These are phyloP conservation scores for Apiotrichum akiyoshidainum DNA, from an alignment of 1,284 basidiomycete species.

Conservation along the genomic window DNA sequence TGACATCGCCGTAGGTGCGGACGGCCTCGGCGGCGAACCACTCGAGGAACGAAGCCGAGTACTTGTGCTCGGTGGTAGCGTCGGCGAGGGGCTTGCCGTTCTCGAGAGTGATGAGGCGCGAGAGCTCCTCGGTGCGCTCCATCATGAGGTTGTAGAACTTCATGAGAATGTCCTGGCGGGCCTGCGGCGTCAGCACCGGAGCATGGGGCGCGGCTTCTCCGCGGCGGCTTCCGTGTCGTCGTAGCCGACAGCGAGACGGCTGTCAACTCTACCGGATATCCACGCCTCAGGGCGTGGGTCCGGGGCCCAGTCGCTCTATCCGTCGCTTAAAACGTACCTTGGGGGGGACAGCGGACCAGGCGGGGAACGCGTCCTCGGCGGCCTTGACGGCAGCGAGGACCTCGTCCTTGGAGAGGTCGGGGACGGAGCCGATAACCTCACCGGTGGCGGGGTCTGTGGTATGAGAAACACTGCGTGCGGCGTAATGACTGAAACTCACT, in stretches of 20 bases:
- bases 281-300: too few species aligned
- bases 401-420: constrained; percentile 76
- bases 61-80: constrained; percentile 72
- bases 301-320: not conserved
- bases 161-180: constrained; percentile 68
- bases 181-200: constrained; percentile 25
- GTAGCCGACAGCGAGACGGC: too few species aligned
- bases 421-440: constrained; percentile 70
- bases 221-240: too few species aligned
- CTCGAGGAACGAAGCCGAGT: constrained; percentile 79
- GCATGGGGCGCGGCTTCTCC: not conserved
- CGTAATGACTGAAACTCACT: constrained; percentile 55
- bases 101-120: constrained; percentile 77
- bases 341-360: constrained; percentile 70
- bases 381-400: constrained; percentile 73
- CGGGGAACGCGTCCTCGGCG: constrained; percentile 67
- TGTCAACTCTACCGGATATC: not conserved
- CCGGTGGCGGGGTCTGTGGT: constrained; percentile 72
- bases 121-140: constrained; percentile 75
- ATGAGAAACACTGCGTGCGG: not conserved
- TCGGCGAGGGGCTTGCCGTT: constrained; percentile 84
- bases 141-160: constrained; percentile 71
- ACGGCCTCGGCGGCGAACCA: constrained; percentile 76
- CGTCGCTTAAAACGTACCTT: constrained; percentile 11
- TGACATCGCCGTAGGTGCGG: constrained; percentile 62